Conservation (phyloP, 805 yeast species). For the Candida railenensis region DNA sequence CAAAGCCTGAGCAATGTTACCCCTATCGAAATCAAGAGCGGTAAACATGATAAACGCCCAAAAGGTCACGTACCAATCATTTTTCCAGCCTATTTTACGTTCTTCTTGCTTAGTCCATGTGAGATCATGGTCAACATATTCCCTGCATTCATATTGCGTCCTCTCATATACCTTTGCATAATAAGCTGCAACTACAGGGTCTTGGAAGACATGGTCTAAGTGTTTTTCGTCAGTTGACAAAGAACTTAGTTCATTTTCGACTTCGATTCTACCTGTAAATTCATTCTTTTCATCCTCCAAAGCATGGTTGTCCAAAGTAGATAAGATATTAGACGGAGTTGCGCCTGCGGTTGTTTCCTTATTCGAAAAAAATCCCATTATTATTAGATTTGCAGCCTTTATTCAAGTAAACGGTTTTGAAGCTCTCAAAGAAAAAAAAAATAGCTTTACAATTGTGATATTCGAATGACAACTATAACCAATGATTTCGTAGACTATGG, state of each 20-base stretch:
- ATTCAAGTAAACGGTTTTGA: background rate
- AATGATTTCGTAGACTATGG: too few relatives aligned
- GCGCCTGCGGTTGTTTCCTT: too few relatives aligned
- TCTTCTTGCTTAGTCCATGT: conserved; percentile 58
- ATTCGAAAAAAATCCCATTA: background rate
- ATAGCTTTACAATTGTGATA: too few relatives aligned
- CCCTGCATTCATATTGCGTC: conserved; percentile 53
- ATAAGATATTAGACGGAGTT: too few relatives aligned
- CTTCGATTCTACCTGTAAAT: background rate
- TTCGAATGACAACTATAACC: too few relatives aligned
- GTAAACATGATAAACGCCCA: conserved; percentile 61
- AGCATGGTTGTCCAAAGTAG: too few relatives aligned
- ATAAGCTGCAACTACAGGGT: conserved; percentile 47
- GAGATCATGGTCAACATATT: conserved; percentile 56
- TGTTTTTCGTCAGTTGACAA: conserved; percentile 1
- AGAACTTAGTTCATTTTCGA: background rate
- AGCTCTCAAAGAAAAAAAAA: background rate
- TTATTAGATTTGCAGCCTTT: background rate
- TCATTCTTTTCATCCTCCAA: background rate
- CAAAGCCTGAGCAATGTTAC: conserved; percentile 56
- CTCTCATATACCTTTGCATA: conserved; percentile 47
- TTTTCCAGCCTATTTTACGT: conserved; percentile 44
- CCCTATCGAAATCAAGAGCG: conserved; percentile 58
- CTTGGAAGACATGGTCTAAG: conserved; percentile 29
- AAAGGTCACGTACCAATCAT: conserved; percentile 55